Evolutionary conservation across 148 eudicot species (phyloP), one percentile per base, ranked within the genome.

Genomic region (Cornus controversa): DNA sequence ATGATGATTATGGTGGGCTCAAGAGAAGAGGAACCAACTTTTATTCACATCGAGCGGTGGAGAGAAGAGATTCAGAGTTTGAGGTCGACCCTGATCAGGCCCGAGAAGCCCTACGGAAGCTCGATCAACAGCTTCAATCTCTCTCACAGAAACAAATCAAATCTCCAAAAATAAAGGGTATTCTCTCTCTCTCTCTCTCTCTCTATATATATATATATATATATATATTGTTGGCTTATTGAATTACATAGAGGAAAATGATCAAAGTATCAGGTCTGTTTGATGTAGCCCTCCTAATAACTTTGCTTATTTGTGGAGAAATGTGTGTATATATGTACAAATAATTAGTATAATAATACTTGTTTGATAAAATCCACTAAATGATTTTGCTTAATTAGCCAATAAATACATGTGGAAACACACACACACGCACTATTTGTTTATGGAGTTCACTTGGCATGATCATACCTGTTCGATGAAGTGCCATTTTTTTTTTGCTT

Each of bases 41-140:
- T 23, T 24, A 18, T 24, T 10, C 6, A 1, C 57, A 28, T 70
- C 73, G 82, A 10, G 88, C 88, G 24, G 78, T 68, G 74, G 88
- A 87, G 29, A 83, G 75, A 71, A 83, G 75, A 71, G 93, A 90
- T 27, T 83, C 93, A 10, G 79, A 85, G 22, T 91, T 80, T 69
- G 89, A 88, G 78, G 77, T 90, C 0, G 93, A 91, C 78, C 83
- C 80, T 34, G 93, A 89, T 27, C 86, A 88, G 83, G 96, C 96
- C 79, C 90, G 93, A 63, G 85, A 86, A 82, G 93, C 93, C 72
- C 83, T 91, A 24, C 66, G 78, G 57, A 87, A 91, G 68, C 79
- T 91, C 53, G 96, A 91, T 70, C 83, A 88, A 58, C 96, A 91
- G 72, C 76, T 91, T 80, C 84, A 88, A 8, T 74, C 89, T 63